Evolutionary conservation across 768 basidiomycete species (phyloP).

Genomic region (Hysterangium stoloniferum): DNA sequence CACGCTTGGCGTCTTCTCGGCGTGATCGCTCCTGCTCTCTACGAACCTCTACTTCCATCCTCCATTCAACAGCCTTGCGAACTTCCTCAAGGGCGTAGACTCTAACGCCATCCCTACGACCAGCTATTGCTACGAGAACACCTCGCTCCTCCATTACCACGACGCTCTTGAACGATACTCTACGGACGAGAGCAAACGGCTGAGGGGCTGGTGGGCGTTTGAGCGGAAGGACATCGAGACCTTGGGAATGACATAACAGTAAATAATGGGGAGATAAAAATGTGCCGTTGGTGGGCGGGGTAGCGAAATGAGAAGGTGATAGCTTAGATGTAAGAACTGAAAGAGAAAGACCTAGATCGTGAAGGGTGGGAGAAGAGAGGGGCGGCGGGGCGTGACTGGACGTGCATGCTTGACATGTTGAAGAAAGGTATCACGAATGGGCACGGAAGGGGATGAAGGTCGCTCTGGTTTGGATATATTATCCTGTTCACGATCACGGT

Average conservation of each 20-base stretch:
- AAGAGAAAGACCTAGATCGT: conserved; percentile 69
- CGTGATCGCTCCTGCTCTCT: conserved; percentile 68
- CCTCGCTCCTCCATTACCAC: conserved; percentile 91
- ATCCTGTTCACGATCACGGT: conserved; percentile 30
- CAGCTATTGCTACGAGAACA: conserved; percentile 85
- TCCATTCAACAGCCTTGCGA: conserved; percentile 81
- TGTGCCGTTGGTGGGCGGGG: conserved; percentile 69
- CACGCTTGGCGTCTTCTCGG: conserved; percentile 57
- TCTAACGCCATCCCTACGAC: conserved; percentile 76
- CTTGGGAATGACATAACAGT: conserved; percentile 78
- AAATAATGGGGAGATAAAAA: conserved; percentile 78
- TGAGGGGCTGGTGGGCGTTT: conserved; percentile 63
- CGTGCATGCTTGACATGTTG: conserved; percentile 20
- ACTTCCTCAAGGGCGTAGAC: conserved; percentile 87
- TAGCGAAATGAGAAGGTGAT: conserved; percentile 68
- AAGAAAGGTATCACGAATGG: conserved; percentile 18
- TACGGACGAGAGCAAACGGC: conserved; percentile 75
- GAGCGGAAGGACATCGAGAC: conserved; percentile 78
- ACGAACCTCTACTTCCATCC: conserved; percentile 70
- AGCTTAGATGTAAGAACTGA: conserved; percentile 59
- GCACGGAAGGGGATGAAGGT: conserved; percentile 46
- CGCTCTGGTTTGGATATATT: conserved; percentile 31
- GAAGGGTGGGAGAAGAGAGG: conserved; percentile 61
- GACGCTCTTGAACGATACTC: conserved; percentile 78
- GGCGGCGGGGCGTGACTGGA: conserved; percentile 66